These are phyloP conservation scores for Fusarium napiforme DNA, from an alignment of 2,329 filamentous ascomycete genomes.

Conservation along the genomic window DNA sequence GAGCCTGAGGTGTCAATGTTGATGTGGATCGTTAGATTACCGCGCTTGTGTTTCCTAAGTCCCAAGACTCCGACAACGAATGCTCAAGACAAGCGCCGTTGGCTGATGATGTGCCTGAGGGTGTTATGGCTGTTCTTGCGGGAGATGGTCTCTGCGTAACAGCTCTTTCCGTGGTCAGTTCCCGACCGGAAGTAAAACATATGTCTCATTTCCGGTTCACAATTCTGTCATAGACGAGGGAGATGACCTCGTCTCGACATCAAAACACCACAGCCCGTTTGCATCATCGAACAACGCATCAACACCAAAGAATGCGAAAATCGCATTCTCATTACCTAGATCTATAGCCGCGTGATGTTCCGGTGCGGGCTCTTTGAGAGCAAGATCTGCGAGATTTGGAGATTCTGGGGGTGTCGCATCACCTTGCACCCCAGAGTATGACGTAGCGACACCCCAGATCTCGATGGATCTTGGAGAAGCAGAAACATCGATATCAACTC, in stretches of 20 bases:
- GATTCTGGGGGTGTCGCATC: constrained; percentile 29
- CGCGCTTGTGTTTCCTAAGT: background rate
- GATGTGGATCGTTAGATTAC: background rate
- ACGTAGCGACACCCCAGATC: constrained; percentile 39
- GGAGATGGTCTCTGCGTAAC: background rate
- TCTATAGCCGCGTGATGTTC: constrained; percentile 20
- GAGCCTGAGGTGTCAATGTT: constrained; percentile 14
- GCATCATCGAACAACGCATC: constrained; percentile 14
- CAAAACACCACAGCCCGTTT: background rate
- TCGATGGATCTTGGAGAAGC: constrained; percentile 28
- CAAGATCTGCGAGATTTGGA: constrained; percentile 17
- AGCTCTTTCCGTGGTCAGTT: background rate
- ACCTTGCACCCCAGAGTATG: constrained; percentile 37
- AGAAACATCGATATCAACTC: constrained; percentile 22
- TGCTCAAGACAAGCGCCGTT: constrained; percentile 14
- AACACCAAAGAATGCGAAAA: background rate
- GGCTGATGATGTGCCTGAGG: background rate
- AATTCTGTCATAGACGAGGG: constrained; percentile 10
- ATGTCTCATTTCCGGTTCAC: constrained; percentile 4
- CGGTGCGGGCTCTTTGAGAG: background rate
- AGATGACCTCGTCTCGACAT: constrained; percentile 9
- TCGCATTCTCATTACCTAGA: background rate
- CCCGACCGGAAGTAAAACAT: background rate
- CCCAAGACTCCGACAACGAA: constrained; percentile 10
- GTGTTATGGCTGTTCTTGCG: background rate